Base-by-base conservation (phyloP, 352 stramenopile genomes). In the Phytophthora sansomeana region DNA sequence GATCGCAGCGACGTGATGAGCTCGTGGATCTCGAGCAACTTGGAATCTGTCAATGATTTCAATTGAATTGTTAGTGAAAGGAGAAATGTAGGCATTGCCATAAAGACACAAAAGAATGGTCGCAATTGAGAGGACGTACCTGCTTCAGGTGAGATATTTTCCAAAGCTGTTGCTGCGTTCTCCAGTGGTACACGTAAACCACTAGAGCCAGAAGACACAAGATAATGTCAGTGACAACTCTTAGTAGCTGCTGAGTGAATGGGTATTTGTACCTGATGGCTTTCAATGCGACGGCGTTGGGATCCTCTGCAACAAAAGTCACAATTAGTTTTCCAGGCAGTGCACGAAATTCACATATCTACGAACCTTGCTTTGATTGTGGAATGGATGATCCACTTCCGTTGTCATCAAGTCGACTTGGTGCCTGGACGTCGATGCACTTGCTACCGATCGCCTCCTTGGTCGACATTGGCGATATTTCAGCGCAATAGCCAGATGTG, bases 11-110 rank as follows among this genome's bases (percentile, higher is more conserved):
- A 57, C 58, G 8, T 48, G 32, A 89, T 70, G 43, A 87, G 72
- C 6, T 68, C 52, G 19, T 77, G 62, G 36, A 89, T 82, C 26
- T 81, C 71, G 21, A 77, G 50, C 16, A 87, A 50, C 36, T 87
- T 72, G 21, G 68, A 41, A 14, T 64, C 66, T 76, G 30, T 29
- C 6, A 16, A 24, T 26, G 1, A 29, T 28, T 47, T 3, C 41
- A 47, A 24, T 24, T 24, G 21, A 24, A 24, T 24, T 24, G 21
- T 24, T 24, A 24, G 21, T 24, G 3, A 24, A 24, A 24, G 21
- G 21, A 3, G n/a, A n/a, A n/a, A n/a, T n/a, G n/a, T n/a, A n/a
- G 21, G 21, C 3, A 24, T 24, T 24, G 21, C 3, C 21, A 24
- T 3, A 24, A 24, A 24, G 21, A 24, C 21, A 16, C 35, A 16